Evolutionary conservation across 768 basidiomycete species (phyloP), one percentile per base, ranked within the genome.

Genomic region (Nidula microcarpa): DNA sequence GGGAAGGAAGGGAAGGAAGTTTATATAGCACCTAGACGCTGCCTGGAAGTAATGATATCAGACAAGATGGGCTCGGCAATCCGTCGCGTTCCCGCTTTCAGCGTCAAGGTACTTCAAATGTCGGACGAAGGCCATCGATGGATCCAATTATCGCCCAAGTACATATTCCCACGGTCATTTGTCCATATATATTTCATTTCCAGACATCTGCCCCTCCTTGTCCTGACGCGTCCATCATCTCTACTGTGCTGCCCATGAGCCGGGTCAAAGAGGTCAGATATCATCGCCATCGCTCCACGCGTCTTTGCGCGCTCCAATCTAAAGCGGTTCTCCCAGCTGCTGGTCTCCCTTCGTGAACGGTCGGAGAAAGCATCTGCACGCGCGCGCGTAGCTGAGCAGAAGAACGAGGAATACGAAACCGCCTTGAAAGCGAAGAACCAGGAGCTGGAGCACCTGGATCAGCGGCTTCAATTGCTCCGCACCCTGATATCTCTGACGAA

Each of bases 341-440:
- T 67, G 41, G 57, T 56, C 34, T 55, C 56, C 8, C 60, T 67
- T 18, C 63, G 58, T 23, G 51, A 58, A 33, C 60, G 61, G 41
- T 59, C 60, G 9, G 64, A 68, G 5, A 60, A 54, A 35, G 65
- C 65, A 10, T 57, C 56, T 8, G 55, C 53, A 50, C 63, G 70
- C 34, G 59, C 58, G 52, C 58, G 55, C 41, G 65, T 62, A 16
- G 65, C 70, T 44, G 68, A 73, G 55, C 50, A 51, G 47, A 55
- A 54, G 9, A 51, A 48, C 16, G 57, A 59, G 34, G 52, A 52
- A 43, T 48, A 62, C 30, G 56, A 65, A 37, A 39, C 51, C 7
- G 35, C 47, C 10, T 35, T 68, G n/a, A 56, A 58, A 34, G 59
- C 61, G 47, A 70, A 60, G 54, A 59, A 57, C 10, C 23, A 44